These are phyloP conservation scores for Phialophora expanda DNA, from an alignment of 2,329 filamentous ascomycete species.

Conservation along the genomic window DNA sequence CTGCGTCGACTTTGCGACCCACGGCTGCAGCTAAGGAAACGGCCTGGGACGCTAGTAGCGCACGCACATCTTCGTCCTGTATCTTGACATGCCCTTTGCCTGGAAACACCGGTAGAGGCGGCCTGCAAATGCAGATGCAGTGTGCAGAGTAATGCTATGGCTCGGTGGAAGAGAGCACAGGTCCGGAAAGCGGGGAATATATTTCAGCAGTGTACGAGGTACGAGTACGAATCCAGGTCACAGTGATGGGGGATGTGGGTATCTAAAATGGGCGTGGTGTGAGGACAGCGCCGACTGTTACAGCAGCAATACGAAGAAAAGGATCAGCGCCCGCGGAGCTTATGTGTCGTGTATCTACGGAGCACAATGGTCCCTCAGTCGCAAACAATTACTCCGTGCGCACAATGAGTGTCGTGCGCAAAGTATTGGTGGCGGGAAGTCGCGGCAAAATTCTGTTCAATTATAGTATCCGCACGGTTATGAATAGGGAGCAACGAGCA, in stretches of 20 bases:
- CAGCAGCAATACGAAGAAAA: constrained; percentile 2
- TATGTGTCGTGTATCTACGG: constrained; percentile 12
- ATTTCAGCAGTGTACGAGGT: not conserved
- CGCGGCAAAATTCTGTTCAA: constrained; percentile 17
- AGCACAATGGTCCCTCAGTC: not conserved
- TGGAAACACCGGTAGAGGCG: not conserved
- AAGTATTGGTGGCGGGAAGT: constrained; percentile 24
- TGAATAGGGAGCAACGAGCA: not conserved
- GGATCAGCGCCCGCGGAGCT: not conserved
- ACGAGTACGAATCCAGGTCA: not conserved
- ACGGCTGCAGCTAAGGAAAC: constrained; percentile 33
- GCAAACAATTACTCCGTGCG: constrained; percentile 13
- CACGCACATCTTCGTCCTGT: constrained; percentile 17
- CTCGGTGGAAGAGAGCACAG: not conserved
- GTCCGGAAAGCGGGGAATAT: not conserved
- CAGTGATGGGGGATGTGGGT: not conserved
- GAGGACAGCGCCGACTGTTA: not conserved
- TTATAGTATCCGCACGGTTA: not conserved
- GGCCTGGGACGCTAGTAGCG: constrained; percentile 29
- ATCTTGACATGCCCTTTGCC: not conserved
- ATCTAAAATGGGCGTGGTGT: not conserved
- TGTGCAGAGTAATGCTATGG: constrained; percentile 2
- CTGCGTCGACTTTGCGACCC: constrained; percentile 23
- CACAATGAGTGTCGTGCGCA: not conserved
- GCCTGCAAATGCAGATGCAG: not conserved